phyloP scores from a whole-genome alignment of 2,329 filamentous ascomycete species.

The Alternaria arbusti region DNA sequence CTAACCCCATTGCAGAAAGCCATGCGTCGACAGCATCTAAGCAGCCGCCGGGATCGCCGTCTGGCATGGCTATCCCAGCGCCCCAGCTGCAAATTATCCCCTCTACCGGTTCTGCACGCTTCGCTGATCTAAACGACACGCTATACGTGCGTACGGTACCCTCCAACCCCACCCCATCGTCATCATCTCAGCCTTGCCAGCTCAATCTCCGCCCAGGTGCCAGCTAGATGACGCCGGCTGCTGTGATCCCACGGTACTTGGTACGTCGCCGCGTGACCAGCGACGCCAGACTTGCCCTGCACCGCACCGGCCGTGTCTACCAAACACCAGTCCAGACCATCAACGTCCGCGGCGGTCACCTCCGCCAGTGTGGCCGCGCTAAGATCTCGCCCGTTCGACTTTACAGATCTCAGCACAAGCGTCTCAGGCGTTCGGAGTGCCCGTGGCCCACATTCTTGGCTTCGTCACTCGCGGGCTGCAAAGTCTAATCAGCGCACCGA shows the following conservation, averaged over 20 bases:
- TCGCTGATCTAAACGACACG: conserved; percentile 17
- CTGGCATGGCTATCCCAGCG: not conserved
- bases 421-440: conserved; percentile 29
- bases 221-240: not conserved
- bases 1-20: not conserved
- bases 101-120: conserved; percentile 34
- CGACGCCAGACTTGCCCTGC: not conserved
- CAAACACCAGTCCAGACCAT: not conserved
- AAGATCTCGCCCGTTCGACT: conserved; percentile 27
- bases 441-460: conserved; percentile 30
- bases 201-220: not conserved
- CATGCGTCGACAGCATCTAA: not conserved
- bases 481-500: conserved; percentile 37
- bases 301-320: not conserved
- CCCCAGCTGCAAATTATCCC: conserved; percentile 13
- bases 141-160: not conserved
- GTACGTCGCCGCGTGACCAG: not conserved
- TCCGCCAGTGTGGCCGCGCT: conserved; percentile 19
- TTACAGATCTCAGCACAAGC: conserved; percentile 21
- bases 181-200: conserved; percentile 5
- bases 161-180: conserved; percentile 3
- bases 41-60: not conserved
- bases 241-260: not conserved
- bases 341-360: not conserved
- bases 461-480: conserved; percentile 37